phyloP scores from a whole-genome alignment of 1,284 basidiomycete genomes.

The Tausonia pullulans region DNA sequence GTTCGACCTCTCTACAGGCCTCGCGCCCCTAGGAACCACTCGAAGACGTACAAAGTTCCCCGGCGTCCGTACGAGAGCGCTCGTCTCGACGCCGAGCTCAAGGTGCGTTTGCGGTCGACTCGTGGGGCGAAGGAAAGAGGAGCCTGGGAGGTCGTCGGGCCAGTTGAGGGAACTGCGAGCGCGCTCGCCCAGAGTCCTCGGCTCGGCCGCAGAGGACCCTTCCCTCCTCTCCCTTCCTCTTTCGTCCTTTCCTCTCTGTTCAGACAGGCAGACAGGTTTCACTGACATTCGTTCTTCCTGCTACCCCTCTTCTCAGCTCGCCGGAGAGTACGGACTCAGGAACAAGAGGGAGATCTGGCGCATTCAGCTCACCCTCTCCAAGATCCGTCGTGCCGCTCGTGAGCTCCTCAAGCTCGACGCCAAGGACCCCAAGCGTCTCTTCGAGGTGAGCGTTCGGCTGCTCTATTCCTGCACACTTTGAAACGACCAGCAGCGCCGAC shows the following conservation, averaged over 20 bases:
- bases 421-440: slow-evolving; percentile 99
- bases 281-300: neutral
- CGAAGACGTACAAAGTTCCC: slow-evolving; percentile 79
- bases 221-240: neutral
- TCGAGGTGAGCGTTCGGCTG: slow-evolving; percentile 49
- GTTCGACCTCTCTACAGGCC: slow-evolving; percentile 9
- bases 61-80: slow-evolving; percentile 94
- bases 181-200: too few species aligned
- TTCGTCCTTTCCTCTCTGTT: neutral
- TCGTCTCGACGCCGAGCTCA: slow-evolving; percentile 98
- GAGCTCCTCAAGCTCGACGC: slow-evolving; percentile 99
- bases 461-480: neutral
- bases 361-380: slow-evolving; percentile 93
- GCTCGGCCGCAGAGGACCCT: too few species aligned
- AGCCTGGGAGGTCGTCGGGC: too few species aligned
- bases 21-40: slow-evolving; percentile 24
- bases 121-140: neutral
- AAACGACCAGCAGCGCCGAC: too few species aligned
- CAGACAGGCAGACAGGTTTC: neutral
- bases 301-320: slow-evolving; percentile 50
- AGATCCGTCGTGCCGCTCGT: slow-evolving; percentile 99
- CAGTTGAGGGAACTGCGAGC: too few species aligned
- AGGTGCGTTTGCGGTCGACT: slow-evolving; percentile 45
- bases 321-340: slow-evolving; percentile 98
- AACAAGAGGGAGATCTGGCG: slow-evolving; percentile 99